Conservation (phyloP, 2,329 filamentous ascomycete species). For the Teratosphaeria destructans region DNA sequence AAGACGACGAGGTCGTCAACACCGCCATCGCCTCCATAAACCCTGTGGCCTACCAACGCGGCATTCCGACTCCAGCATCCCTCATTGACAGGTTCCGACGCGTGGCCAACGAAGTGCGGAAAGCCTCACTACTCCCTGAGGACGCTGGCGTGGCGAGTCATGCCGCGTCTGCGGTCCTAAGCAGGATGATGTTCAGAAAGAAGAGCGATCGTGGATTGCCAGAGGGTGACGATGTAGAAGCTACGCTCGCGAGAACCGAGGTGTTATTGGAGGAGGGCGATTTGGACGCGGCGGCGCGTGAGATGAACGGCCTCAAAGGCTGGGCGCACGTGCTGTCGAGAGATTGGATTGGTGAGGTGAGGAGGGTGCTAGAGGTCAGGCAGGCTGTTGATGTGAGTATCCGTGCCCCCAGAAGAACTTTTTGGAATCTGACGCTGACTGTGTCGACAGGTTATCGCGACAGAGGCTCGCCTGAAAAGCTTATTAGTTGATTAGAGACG, state of each 20-base stretch:
- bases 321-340: slow-evolving; percentile 93
- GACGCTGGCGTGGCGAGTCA: slow-evolving; percentile 92
- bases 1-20: slow-evolving; percentile 69
- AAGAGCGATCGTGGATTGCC: slow-evolving; percentile 51
- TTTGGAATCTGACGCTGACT: not conserved
- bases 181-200: slow-evolving; percentile 95
- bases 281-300: slow-evolving; percentile 78
- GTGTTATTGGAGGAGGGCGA: slow-evolving; percentile 86
- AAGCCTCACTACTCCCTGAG: slow-evolving; percentile 83
- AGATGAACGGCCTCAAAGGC: slow-evolving; percentile 86
- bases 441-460: slow-evolving; percentile 63
- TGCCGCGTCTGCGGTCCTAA: slow-evolving; percentile 78
- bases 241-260: slow-evolving; percentile 80
- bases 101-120: slow-evolving; percentile 83
- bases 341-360: slow-evolving; percentile 86
- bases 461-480: slow-evolving; percentile 81
- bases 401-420: not conserved
- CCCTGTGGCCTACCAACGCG: slow-evolving; percentile 83
- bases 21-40: slow-evolving; percentile 96
- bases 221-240: slow-evolving; percentile 82
- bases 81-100: slow-evolving; percentile 93
- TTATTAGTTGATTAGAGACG: slow-evolving; percentile 57
- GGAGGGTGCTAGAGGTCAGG: slow-evolving; percentile 86
- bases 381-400: slow-evolving; percentile 85
- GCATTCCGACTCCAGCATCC: slow-evolving; percentile 71